Evolutionary conservation across 352 stramenopile species (phyloP), one percentile per base, ranked within the genome.

Genomic region (Phytophthora tentaculata): DNA sequence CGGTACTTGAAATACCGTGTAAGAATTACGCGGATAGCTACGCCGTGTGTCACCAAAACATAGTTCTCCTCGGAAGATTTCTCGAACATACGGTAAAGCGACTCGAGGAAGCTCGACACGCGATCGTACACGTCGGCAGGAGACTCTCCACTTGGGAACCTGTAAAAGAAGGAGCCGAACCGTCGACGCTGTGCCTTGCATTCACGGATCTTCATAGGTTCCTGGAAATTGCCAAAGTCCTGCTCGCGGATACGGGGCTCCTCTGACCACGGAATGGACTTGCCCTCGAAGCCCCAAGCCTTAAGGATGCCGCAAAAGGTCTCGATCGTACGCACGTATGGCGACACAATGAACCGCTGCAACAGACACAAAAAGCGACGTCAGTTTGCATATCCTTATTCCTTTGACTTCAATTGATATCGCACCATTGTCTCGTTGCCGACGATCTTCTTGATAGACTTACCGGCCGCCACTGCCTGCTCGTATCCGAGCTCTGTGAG

Each of bases 141-240:
- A 0, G 86, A 96, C 49, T 97, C 90, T 22, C 90, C 90, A 41
- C 90, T 94, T 19, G 90, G 89, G 53, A 96, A 96, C 1, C 90
- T 68, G 67, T 95, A 97, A 72, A 96, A 97, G 61, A 97, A 97
- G 23, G 83, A 88, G 17, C 89, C 88, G 67, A 95, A 96, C 32
- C 79, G 83, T 23, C 80, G 81, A 4, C 86, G 83, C 53, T 94
- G 84, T 14, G 75, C 58, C 58, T 96, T 94, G 75, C 82, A 93
- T 52, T 96, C 82, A 16, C 85, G 82, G 64, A 96, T 94, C 47
- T 91, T 90, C 26, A 83, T 60, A 4, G 86, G 86, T 6, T 96
- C 84, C 51, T 96, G 89, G 68, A 96, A 96, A 56, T 97, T 97
- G 56, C 88, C 90, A 80, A 96, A 97, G 58, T 97, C 88, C 63